phyloP scores from a whole-genome alignment of 2,329 filamentous ascomycete genomes.

The Talaromyces sp. region DNA sequence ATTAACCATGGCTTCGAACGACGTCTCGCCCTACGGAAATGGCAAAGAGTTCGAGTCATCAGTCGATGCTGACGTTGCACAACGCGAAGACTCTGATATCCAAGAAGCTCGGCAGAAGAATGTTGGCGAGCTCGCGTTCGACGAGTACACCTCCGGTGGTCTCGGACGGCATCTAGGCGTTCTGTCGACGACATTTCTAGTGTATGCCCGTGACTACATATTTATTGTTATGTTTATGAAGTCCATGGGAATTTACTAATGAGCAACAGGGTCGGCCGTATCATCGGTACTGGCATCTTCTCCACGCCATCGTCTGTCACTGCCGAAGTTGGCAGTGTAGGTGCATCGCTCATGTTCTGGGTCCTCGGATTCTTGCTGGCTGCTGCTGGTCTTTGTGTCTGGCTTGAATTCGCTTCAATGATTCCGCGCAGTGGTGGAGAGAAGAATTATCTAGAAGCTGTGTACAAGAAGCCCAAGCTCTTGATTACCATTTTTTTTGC shows the following conservation, averaged over 20 bases:
- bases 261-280: conserved; percentile 33
- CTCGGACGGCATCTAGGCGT: conserved; percentile 21
- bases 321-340: conserved; percentile 51
- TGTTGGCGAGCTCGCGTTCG: conserved; percentile 19
- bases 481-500: conserved; percentile 47
- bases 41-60: conserved; percentile 7
- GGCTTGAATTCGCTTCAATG: conserved; percentile 44
- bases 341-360: conserved; percentile 52
- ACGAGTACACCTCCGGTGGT: conserved; percentile 21
- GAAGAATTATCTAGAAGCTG: conserved; percentile 46
- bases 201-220: conserved; percentile 18
- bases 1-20: conserved; percentile 8
- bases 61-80: background rate
- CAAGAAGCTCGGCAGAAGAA: conserved; percentile 2
- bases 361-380: conserved; percentile 46
- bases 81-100: background rate
- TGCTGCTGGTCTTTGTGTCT: conserved; percentile 44
- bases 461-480: conserved; percentile 41
- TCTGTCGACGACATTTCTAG: conserved; percentile 21
- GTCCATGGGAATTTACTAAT: background rate
- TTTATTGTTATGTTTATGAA: background rate
- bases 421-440: conserved; percentile 46
- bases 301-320: conserved; percentile 56
- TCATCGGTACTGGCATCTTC: conserved; percentile 46
- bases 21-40: background rate